A percentile compares a stretch with the other conserved stretches of the same genome.
Conservation (phyloP, 306 rosid species). For the Prunus mume region DNA sequence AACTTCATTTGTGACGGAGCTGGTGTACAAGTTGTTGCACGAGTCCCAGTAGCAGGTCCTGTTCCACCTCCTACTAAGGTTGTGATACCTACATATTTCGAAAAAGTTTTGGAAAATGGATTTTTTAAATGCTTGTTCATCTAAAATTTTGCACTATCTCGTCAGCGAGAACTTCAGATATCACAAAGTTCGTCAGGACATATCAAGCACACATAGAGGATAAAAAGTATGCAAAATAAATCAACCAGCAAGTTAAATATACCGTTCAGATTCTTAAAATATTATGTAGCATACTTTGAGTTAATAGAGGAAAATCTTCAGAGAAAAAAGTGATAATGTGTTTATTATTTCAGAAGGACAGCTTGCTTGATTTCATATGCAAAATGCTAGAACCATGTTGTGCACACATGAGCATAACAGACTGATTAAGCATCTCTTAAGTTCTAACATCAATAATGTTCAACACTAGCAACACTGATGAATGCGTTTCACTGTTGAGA, state of each 20-base stretch:
- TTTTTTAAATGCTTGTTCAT: slow-evolving; percentile 10
- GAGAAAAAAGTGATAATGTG: too few species aligned
- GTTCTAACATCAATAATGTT: neutral
- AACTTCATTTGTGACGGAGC: slow-evolving; percentile 70
- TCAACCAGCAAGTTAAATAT: neutral
- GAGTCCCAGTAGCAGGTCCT: slow-evolving; percentile 88
- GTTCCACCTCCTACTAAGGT: slow-evolving; percentile 96
- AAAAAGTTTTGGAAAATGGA: slow-evolving; percentile 14
- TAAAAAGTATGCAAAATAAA: neutral
- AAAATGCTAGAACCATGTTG: neutral
- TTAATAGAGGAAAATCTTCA: neutral
- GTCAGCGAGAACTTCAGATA: neutral
- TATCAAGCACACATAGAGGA: neutral
- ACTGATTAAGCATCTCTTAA: slow-evolving; percentile 10
- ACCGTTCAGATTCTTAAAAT: neutral
- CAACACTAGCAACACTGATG: slow-evolving; percentile 8
- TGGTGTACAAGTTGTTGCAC: slow-evolving; percentile 97
- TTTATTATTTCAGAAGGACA: neutral
- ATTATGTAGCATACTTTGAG: neutral
- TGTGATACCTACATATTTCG: slow-evolving; percentile 65
- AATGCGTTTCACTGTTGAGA: too few species aligned
- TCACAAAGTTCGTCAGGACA: neutral
- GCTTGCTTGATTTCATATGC: neutral
- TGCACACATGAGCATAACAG: slow-evolving; percentile 7
- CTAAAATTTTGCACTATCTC: neutral